Evolutionary conservation across 805 yeast species (phyloP).

Genomic region (Kluyveromyces dobzhanskii): DNA sequence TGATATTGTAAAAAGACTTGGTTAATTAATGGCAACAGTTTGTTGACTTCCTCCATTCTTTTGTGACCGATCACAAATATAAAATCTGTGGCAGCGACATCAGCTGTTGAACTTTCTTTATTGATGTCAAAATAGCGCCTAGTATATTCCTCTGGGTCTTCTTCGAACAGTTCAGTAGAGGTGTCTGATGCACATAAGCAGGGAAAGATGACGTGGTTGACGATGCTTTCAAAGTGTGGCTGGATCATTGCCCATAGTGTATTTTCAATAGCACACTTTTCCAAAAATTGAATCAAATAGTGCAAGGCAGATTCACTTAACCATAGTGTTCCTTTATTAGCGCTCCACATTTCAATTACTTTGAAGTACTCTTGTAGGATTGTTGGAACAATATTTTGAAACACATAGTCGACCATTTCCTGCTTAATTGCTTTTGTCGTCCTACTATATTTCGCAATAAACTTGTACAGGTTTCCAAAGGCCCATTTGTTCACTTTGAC

Average conservation of each 20-base stretch:
- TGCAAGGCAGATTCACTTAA: conserved; percentile 54
- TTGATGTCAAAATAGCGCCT: conserved; percentile 60
- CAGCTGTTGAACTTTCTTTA: conserved; percentile 61
- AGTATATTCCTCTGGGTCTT: conserved; percentile 77
- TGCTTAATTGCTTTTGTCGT: conserved; percentile 35
- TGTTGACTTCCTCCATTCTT: conserved; percentile 48
- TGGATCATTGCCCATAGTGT: conserved; percentile 56
- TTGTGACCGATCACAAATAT: conserved; percentile 50
- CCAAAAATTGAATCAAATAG: conserved; percentile 57
- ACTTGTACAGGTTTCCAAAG: conserved; percentile 62
- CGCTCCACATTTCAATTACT: conserved; percentile 34
- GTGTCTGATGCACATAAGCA: conserved; percentile 60
- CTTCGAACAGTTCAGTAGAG: conserved; percentile 63
- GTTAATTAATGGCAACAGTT: conserved; percentile 49
- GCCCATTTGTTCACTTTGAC: conserved; percentile 86
- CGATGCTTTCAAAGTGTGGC: conserved; percentile 54
- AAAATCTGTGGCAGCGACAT: conserved; percentile 72
- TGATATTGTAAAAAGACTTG: conserved; percentile 34
- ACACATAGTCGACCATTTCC: conserved; percentile 49
- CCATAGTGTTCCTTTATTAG: conserved; percentile 41
- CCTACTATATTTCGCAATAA: conserved; percentile 56
- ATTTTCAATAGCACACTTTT: conserved; percentile 47
- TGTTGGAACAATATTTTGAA: conserved; percentile 56
- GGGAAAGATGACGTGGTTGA: conserved; percentile 67
- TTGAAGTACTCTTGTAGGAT: conserved; percentile 56